Base-by-base conservation (phyloP, 495 filamentous ascomycete species). In the Aspergillus bertholletiae region DNA sequence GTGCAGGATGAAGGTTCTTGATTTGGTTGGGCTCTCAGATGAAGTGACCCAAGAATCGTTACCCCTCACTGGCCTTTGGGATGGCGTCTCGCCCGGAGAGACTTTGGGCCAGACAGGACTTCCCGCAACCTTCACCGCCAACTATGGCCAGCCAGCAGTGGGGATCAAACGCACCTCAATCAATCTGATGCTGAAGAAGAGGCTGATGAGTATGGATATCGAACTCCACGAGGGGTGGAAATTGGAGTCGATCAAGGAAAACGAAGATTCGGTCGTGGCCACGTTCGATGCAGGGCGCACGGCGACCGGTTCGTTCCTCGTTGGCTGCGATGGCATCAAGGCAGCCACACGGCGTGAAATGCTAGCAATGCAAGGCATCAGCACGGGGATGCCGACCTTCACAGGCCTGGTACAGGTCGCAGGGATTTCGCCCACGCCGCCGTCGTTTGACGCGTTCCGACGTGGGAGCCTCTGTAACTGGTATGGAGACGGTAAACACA, bases 251-350 rank as follows among this genome's bases (percentile, higher is more conserved):
- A 54, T 65, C 7, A 12, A 46, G 13, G 59, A 62, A 24, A 27
- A 60, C 3, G 17, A 54, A 1, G 49, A 57, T 17, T 35, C 30
- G 11, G 58, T 65, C 2, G 57, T 30, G 6, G 62, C 59, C 8
- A 21, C 24, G 7, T 62, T 61, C 37, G 53, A 34, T 15, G 44
- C 53, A 17, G 53, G 46, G 4, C 18, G 49, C 11, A 18, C 41
- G 4, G 56, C 48, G 9, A 50, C 47, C 11, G 62, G 62, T 17
- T 47, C 51, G 21, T 65, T 65, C 40, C 52, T 65, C 9, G 41
- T 65, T 18, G 62, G 62, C 3, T 62, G 59, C 46, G 62, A 65
- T 40, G 62, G 62, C 1, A 59, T 65, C 51, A 65, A 62, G 21
- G 43, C 59, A 12, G 49, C 55, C 8, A 28, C 55, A 13, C 47